Percentiles rank a stretch among this genome's conserved stretches.
phyloP scores from a whole-genome alignment of 441 rosid species.

The Populus hybrid region DNA sequence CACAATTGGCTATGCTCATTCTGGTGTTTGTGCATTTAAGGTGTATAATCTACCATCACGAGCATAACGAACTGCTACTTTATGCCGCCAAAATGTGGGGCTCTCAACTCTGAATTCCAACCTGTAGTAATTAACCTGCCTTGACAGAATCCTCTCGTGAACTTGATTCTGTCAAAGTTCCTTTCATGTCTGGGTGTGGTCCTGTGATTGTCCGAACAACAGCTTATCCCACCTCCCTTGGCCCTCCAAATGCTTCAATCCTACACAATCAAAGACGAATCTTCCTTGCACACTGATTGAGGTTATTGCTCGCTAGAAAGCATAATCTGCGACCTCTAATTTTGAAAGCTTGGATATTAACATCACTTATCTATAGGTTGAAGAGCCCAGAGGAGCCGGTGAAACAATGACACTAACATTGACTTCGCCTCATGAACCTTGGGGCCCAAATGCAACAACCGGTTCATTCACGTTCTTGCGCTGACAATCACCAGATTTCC shows the following conservation, averaged over 20 bases:
- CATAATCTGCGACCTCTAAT: neutral
- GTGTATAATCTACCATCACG: conserved; percentile 57
- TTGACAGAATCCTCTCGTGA: conserved; percentile 48
- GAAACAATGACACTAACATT: conserved; percentile 89
- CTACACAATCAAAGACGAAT: conserved; percentile 19
- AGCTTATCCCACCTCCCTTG: conserved; percentile 71
- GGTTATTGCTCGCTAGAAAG: no score
- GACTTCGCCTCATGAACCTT: conserved; percentile 83
- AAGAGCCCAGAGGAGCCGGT: conserved; percentile 61
- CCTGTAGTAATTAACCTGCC: conserved; percentile 50
- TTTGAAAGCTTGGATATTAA: neutral
- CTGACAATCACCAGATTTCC: conserved; percentile 26
- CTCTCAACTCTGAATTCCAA: conserved; percentile 78
- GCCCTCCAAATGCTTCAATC: conserved; percentile 79
- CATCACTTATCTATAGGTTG: neutral
- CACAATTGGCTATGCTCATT: conserved; percentile 58
- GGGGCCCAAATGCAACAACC: conserved; percentile 78
- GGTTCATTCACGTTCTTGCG: conserved; percentile 61
- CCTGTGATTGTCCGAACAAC: conserved; percentile 52
- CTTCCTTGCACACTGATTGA: no score
- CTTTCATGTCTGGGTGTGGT: conserved; percentile 46
- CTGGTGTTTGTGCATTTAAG: conserved; percentile 78
- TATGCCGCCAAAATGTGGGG: conserved; percentile 57
- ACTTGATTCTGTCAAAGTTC: conserved; percentile 51
- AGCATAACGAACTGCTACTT: conserved; percentile 66